Evolutionary conservation across 2,329 filamentous ascomycete genomes (phyloP), one percentile per base, ranked within the genome.

Genomic region (Ustulina deusta): DNA sequence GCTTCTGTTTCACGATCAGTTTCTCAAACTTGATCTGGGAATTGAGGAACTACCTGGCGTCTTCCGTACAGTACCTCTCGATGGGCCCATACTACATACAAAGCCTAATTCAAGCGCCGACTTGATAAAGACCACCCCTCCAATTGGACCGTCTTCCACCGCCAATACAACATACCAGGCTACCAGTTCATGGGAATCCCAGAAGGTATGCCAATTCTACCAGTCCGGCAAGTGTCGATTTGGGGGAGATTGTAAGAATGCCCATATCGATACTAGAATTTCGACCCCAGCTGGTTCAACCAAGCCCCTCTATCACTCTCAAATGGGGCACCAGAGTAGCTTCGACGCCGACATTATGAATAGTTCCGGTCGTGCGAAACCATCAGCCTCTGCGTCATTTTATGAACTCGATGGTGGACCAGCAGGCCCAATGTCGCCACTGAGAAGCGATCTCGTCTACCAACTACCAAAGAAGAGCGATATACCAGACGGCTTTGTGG

Each of bases 1-100:
- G n/a, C 77, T 84, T 27, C 78, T 79, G 2, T 86, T 87, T 68
- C 84, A 86, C 69, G 77, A 79, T 1, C 84, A 89, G 66, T 90
- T 87, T 65, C 77, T 80, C 51, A 83, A 80, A 48, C 81, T 89
- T 25, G 82, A 80, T 22, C 78, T 90, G 66, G 80, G 80, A 6
- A 75, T 87, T 25, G 83, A 84, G 40, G 83, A 87, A 63, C 77
- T 89, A 10, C 82, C 82, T 0, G 80, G 81, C 0, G 80, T 89
- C 17, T 90, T 90, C 71, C 82, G 84, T 65, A 79, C 77, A n/a
- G 74, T 74, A 1, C 76, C 79, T 17, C 71, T 83, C n/a, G 69
- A 73, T 13, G 54, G n/a, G 9, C 17, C 40, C 7, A 36, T 56
- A 29, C n/a, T 20, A 6, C 34, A 68, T 25, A 42, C 66, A 13